These are phyloP conservation scores for Sarocladium brachiariae DNA, from an alignment of 2,329 filamentous ascomycete species.

Conservation along the genomic window DNA sequence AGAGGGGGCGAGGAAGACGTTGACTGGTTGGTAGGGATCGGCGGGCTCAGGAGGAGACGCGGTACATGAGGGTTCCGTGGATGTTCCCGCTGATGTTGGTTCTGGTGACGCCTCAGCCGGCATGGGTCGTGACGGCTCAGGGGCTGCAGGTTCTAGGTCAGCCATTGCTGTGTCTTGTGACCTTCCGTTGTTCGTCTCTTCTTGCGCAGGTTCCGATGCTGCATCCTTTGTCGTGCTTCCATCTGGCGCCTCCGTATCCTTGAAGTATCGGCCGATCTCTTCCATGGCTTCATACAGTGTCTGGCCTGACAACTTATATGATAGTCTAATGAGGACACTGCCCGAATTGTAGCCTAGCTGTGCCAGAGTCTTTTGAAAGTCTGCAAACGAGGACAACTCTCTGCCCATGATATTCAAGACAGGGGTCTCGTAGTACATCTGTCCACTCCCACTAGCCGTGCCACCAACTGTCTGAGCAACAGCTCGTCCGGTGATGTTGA, in stretches of 20 bases:
- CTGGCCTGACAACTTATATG: constrained; percentile 67
- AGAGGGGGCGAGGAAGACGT: constrained; percentile 72
- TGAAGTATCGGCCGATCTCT: constrained; percentile 73
- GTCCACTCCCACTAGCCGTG: constrained; percentile 56
- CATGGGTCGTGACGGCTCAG: background rate
- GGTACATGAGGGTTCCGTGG: constrained; percentile 5
- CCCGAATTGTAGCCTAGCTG: constrained; percentile 85
- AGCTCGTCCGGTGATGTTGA: constrained; percentile 81
- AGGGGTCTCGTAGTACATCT: constrained; percentile 83
- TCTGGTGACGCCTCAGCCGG: background rate
- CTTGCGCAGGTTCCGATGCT: constrained; percentile 10
- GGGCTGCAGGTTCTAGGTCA: constrained; percentile 13
- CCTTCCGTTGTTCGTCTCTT: constrained; percentile 9
- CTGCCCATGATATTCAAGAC: constrained; percentile 77
- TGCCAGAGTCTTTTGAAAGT: constrained; percentile 81
- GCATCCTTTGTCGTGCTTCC: constrained; percentile 4
- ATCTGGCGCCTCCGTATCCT: constrained; percentile 16
- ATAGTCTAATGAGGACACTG: constrained; percentile 69
- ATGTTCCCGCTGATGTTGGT: background rate
- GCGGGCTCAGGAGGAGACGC: constrained; percentile 1
- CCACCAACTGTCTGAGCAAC: constrained; percentile 55
- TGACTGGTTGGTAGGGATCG: constrained; percentile 46
- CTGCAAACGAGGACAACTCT: constrained; percentile 67
- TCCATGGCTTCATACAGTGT: constrained; percentile 81
- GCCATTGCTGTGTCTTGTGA: constrained; percentile 18